Evolutionary conservation across 1,284 basidiomycete species (phyloP), one percentile per base, ranked within the genome.

Genomic region (Ustanciosporium gigantosporum): DNA sequence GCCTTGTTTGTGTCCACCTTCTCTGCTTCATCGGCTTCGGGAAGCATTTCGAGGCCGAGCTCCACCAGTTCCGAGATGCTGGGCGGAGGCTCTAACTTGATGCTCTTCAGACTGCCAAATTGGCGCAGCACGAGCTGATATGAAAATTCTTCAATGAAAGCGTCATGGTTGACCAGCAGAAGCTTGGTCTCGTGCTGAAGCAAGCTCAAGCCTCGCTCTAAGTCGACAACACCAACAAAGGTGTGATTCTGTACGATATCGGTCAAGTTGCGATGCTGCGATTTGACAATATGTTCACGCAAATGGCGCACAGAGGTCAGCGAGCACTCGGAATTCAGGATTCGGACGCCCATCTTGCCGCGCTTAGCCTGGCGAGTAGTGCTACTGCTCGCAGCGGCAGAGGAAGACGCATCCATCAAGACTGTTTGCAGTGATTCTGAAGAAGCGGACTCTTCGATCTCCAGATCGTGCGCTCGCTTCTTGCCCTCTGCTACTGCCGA

Each of bases 81-180:
- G 0, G 91, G 90, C 1, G 92, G 81, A 0, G 95, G 94, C 31
- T 93, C 86, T 3, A 98, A 82, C 45, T 85, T 85, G 36, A 97
- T 79, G 8, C 85, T 83, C 41, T 84, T 83, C 53, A 89, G 84
- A 56, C 88, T 85, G 0, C 93, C 91, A 72, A 98, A 99, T 76
- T 98, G 94, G 16, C 90, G 83, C 36, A 98, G 79, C 2, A 86
- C 89, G 1, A 98, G 84, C 75, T 98, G 95, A 77, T 96, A 98
- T 71, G 97, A 95, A 34, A 96, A 83, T 68, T 96, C 92, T 69
- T 95, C 91, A 0, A 74, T 73, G 25, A 72, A 38, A 3, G 46
- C 57, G 15, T 61, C 86, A 72, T 97, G 89, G 64, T 95, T 89
- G 53, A 96, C 83, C 5, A 97, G 83, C 76, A 92, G 94, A 1